These are phyloP conservation scores for Cubamyces sp. DNA, from an alignment of 768 basidiomycete species.

Conservation along the genomic window DNA sequence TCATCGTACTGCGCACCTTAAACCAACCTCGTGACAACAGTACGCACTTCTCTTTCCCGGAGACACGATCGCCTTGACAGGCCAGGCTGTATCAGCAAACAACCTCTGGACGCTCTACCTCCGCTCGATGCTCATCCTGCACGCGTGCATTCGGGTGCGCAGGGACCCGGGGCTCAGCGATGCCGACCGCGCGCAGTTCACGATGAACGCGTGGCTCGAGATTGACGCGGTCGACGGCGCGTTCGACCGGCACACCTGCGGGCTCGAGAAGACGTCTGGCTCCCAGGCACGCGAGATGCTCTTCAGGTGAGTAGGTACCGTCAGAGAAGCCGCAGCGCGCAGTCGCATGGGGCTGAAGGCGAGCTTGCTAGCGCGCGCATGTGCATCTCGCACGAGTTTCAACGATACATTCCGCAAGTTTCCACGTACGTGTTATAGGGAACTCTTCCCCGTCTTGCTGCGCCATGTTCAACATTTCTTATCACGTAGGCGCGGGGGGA, in stretches of 20 bases:
- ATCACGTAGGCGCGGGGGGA: conserved; percentile 21
- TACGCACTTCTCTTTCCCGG: conserved; percentile 73
- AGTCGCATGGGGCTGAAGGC: too few species aligned
- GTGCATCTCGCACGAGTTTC: conserved; percentile 71
- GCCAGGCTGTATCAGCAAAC: conserved; percentile 51
- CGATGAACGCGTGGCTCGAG: conserved; percentile 70
- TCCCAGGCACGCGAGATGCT: conserved; percentile 73
- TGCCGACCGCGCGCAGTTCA: conserved; percentile 61
- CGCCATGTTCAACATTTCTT: not conserved
- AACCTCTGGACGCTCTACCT: conserved; percentile 79
- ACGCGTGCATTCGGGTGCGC: conserved; percentile 67
- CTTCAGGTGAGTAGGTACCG: conserved; percentile 61
- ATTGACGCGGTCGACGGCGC: conserved; percentile 65
- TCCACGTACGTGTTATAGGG: conserved; percentile 45
- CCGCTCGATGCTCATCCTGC: conserved; percentile 71
- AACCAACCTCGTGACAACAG: conserved; percentile 37
- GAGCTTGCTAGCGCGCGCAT: conserved; percentile 56
- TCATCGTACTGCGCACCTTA: not conserved
- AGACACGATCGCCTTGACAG: conserved; percentile 48
- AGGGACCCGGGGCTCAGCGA: conserved; percentile 45
- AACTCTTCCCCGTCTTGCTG: not conserved
- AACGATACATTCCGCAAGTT: conserved; percentile 61
- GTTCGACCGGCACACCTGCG: conserved; percentile 65
- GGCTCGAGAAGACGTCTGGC: conserved; percentile 66
- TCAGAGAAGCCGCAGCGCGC: too few species aligned